Evolutionary conservation across 23 red algal species (phyloP), one percentile per base, ranked within the genome.

Genomic region (Gracilariopsis chorda): DNA sequence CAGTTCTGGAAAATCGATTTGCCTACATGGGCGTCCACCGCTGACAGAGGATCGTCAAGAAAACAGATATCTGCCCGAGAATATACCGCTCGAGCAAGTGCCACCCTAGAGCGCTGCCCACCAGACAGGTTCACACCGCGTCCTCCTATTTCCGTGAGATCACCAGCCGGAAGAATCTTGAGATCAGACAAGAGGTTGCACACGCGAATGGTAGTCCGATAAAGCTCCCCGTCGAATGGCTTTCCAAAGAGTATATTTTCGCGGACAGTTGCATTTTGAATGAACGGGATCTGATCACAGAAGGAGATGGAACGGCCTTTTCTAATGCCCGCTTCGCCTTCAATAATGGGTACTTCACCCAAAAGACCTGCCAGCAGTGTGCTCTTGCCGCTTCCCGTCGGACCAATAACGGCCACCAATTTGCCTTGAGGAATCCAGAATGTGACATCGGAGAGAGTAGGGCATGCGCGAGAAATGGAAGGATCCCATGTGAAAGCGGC

Each of bases 21-120:
- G 14, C 81, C 95, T 11, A 97, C 95, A 28, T 90, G 86, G 32
- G 95, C 95, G 56, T 97, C 95, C 23, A 97, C 95, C 24, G 95
- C 95, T 25, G 62, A 53, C 33, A 97, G 69, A 53, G 89, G 64
- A 62, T 90, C 91, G 52, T 97, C 95, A 24, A 97, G 75, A 21
- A 97, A 23, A 41, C 74, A 89, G 24, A 97, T 84, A 58, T 97
- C 95, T 8, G 95, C 83, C 32, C 88, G 83, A 2, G 90, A 51
- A 61, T 97, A 97, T 16, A 94, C 82, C 1, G 95, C 95, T 27
- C 95, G 64, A 5, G 95, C 95, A 9, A 97, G 70, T 16, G 83
- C 74, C 8, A 93, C 60, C 47, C 95, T 81, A 16, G 92, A 83
- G 33, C 85, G 77, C 47, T 97, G 95, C 24, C 95, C 95, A 0